Percentiles rank a stretch among this genome's conserved stretches.
phyloP scores from a whole-genome alignment of 805 yeast species.

The Priceomyces carsonii region DNA sequence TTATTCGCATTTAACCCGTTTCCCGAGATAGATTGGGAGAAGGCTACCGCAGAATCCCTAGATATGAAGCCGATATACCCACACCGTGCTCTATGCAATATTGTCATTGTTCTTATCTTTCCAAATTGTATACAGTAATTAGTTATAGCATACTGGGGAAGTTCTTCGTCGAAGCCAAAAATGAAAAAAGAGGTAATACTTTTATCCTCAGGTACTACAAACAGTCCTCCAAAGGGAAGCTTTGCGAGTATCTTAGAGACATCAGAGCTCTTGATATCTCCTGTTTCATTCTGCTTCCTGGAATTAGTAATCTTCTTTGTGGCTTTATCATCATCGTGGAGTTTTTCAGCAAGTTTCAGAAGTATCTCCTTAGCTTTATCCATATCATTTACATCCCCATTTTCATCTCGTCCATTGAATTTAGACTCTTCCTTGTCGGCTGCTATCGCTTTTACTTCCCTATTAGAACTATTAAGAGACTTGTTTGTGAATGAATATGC shows the following conservation, averaged over 20 bases:
- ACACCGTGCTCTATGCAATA: constrained; percentile 60
- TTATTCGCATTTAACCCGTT: constrained; percentile 28
- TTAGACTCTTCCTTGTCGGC: constrained; percentile 53
- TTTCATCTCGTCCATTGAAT: constrained; percentile 32
- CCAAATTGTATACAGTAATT: constrained; percentile 50
- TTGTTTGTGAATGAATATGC: constrained; percentile 17
- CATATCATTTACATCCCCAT: constrained; percentile 10
- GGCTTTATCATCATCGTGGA: constrained; percentile 13
- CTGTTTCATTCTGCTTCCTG: constrained; percentile 5
- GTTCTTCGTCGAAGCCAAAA: constrained; percentile 67
- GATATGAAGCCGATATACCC: constrained; percentile 61
- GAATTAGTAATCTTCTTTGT: background rate
- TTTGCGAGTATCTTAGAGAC: constrained; percentile 53
- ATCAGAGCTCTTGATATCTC: constrained; percentile 36
- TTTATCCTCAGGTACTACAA: constrained; percentile 41
- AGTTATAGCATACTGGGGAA: constrained; percentile 63
- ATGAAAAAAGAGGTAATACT: constrained; percentile 63
- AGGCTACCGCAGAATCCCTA: constrained; percentile 51
- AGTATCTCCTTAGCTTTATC: constrained; percentile 52
- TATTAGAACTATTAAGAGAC: constrained; percentile 19
- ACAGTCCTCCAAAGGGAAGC: constrained; percentile 70
- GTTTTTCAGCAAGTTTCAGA: constrained; percentile 42
- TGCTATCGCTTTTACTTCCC: constrained; percentile 39
- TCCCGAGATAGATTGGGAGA: constrained; percentile 21
- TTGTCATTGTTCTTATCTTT: constrained; percentile 45